Base-by-base conservation (phyloP, 2,329 filamentous ascomycete species). In the Botryotinia calthae region DNA sequence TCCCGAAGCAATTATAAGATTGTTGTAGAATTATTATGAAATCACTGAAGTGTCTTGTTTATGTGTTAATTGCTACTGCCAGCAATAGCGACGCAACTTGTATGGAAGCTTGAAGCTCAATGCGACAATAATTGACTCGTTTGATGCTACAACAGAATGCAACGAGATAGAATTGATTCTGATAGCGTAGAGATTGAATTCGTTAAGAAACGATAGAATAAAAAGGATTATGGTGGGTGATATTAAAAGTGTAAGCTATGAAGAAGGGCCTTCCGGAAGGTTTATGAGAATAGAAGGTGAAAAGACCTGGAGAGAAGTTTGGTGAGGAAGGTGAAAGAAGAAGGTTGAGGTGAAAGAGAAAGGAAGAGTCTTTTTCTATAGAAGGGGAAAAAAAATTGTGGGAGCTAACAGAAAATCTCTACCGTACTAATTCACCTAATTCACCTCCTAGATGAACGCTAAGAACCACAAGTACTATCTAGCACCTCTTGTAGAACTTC, bases 61-160 rank as follows among this genome's bases (percentile, higher is more conserved):
- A 25, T 40, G 25, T 31, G 5, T 42, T 9, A 14, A 16, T 20
- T 56, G n/a, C 48, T 67, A 67, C 31, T 56, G 48, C 48, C 48
- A 67, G 65, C 48, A 67, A 56, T 25, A 67, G 65, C 65, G 56
- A 67, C 34, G 65, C 34, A 31, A 31, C 46, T 54, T 56, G 34
- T 22, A 25, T 54, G 34, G 10, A 71, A 67, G 70, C 40, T 59
- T 63, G 12, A 72, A 59, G 70, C 51, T 67, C 62, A 37, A 46
- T 48, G 51, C 34, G 48, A 67, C 61, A 59, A 40, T 31, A 58
- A 59, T 25, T 42, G 31, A 44, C n/a, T 40, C 31, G 40, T 46
- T 66, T 48, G 61, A 56, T 59, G 48, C 54, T 67, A 67, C 62
- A 67, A 58, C 28, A 51, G n/a, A 44, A 72, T 61, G 70, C 25